Percentiles rank a stretch among this genome's conserved stretches.
Conservation (phyloP, 805 yeast genomes). For the Lipomyces sp. region DNA sequence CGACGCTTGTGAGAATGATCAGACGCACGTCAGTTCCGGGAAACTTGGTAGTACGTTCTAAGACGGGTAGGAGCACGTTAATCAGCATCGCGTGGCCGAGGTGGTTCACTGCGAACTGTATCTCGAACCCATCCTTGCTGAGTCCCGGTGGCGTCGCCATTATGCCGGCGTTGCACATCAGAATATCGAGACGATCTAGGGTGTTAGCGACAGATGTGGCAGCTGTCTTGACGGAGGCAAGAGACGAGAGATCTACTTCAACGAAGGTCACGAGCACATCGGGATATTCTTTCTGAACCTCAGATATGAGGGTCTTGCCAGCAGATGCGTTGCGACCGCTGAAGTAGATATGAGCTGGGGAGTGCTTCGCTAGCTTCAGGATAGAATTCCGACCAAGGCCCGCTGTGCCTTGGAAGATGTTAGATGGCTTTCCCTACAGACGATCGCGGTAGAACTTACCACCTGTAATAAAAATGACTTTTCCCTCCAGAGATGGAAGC, state of each 20-base stretch:
- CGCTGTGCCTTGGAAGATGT: no score
- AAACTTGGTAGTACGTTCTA: constrained; percentile 10
- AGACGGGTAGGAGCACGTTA: constrained; percentile 43
- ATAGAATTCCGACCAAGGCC: no score
- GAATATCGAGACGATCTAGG: constrained; percentile 53
- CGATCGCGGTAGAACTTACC: no score
- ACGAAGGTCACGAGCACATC: constrained; percentile 9
- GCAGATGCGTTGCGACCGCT: constrained; percentile 2
- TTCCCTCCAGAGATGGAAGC: no score
- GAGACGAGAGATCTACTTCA: constrained; percentile 27
- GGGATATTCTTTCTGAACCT: neutral
- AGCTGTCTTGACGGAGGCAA: constrained; percentile 30
- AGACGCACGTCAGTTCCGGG: constrained; percentile 17
- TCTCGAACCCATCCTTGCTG: constrained; percentile 73
- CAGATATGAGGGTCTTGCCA: neutral
- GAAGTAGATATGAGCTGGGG: constrained; percentile 2
- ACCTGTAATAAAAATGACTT: no score
- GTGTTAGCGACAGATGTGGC: constrained; percentile 25
- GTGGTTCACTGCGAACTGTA: constrained; percentile 79
- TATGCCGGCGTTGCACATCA: constrained; percentile 78
- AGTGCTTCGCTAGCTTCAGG: no score
- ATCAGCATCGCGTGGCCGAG: constrained; percentile 74
- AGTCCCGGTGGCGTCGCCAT: constrained; percentile 72
- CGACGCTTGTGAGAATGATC: constrained; percentile 13
- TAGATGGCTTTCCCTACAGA: no score